Evolutionary conservation across 441 rosid species (phyloP).

Genomic region (Euphorbia corollata): DNA sequence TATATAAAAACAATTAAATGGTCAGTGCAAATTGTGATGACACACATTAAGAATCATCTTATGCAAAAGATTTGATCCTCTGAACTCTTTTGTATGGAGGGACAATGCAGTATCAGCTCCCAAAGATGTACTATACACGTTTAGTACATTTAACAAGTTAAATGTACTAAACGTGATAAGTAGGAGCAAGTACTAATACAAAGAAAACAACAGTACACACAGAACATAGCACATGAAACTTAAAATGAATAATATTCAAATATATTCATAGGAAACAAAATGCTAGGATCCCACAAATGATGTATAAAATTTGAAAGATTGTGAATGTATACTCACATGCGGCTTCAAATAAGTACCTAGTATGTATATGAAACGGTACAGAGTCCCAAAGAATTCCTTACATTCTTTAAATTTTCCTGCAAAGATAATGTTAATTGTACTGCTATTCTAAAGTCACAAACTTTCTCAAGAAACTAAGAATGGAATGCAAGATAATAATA

Average conservation of each 20-base stretch:
- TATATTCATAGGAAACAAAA: not conserved
- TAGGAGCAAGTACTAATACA: not conserved
- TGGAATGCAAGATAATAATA: not conserved
- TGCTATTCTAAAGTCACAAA: not conserved
- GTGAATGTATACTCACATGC: constrained; percentile 43
- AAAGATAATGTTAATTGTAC: constrained; percentile 15
- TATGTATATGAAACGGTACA: constrained; percentile 44
- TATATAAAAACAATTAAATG: not conserved
- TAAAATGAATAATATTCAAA: not conserved
- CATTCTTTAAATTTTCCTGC: constrained; percentile 68
- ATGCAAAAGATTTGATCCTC: not conserved
- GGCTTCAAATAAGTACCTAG: constrained; percentile 72
- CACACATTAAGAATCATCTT: not conserved
- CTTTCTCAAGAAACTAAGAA: not conserved
- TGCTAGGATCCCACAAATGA: not conserved
- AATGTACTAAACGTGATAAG: not conserved
- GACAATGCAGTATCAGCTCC: not conserved
- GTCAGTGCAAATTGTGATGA: not conserved
- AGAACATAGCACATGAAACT: not conserved
- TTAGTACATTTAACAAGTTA: not conserved
- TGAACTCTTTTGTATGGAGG: not conserved
- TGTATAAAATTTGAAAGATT: not conserved
- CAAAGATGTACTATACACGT: too few relatives aligned
- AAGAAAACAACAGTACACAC: not conserved
- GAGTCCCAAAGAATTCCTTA: constrained; percentile 53